Percentiles rank a stretch among this genome's conserved stretches.
Evolutionary conservation across 345 rosid species (phyloP).

Genomic region (Rhizophora apiculata): DNA sequence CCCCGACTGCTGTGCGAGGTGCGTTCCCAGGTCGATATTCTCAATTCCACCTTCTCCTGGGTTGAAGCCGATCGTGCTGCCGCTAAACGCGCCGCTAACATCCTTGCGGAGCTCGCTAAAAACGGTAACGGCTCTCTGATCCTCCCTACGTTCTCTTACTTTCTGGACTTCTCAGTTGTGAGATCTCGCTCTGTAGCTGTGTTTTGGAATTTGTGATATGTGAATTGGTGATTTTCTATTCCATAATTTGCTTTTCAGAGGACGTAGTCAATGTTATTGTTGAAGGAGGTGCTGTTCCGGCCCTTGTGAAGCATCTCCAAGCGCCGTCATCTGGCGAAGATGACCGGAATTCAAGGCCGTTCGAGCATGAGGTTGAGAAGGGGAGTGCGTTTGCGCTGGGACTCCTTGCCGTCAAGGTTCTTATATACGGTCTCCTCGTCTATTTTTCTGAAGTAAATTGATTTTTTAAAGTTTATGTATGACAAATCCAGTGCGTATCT

Average conservation of each 20-base stretch:
- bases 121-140: slow-evolving; percentile 46
- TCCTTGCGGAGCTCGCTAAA: slow-evolving; percentile 97
- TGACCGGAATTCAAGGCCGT: slow-evolving; percentile 54
- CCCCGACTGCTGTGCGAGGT: slow-evolving; percentile 64
- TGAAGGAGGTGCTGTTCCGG: slow-evolving; percentile 94
- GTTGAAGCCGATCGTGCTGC: slow-evolving; percentile 88
- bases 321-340: slow-evolving; percentile 62
- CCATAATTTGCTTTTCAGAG: slow-evolving; percentile 42
- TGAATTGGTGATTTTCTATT: background rate
- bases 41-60: slow-evolving; percentile 76
- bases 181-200: slow-evolving; percentile 5
- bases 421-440: slow-evolving; percentile 1
- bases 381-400: slow-evolving; percentile 97
- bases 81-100: slow-evolving; percentile 90
- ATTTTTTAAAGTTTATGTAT: too few species aligned
- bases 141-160: background rate
- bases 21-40: slow-evolving; percentile 64
- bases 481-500: background rate
- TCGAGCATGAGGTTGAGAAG: slow-evolving; percentile 97
- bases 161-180: background rate
- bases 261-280: slow-evolving; percentile 94
- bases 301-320: slow-evolving; percentile 85
- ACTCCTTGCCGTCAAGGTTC: slow-evolving; percentile 91
- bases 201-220: slow-evolving; percentile 5
- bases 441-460: background rate